Percentiles rank a stretch among this genome's conserved stretches.
Conservation (phyloP, 2,329 filamentous ascomycete genomes). For the Coleophoma eucalyptorum region DNA sequence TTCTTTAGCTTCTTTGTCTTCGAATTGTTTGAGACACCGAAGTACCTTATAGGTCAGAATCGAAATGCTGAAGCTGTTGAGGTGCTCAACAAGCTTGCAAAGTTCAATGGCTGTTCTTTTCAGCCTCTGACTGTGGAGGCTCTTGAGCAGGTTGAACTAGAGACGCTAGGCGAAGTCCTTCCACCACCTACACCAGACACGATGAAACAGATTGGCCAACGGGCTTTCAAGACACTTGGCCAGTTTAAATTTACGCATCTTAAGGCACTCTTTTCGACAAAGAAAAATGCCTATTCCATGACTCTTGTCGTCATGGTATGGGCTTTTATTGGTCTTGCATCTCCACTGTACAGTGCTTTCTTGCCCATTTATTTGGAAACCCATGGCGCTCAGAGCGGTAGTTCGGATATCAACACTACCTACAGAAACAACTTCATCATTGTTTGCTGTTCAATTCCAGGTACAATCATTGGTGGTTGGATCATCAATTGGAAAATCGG, state of each 20-base stretch:
- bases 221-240: conserved; percentile 48
- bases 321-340: conserved; percentile 56
- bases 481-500: conserved; percentile 47
- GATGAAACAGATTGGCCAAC: conserved; percentile 28
- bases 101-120: conserved; percentile 56
- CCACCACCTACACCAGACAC: neutral
- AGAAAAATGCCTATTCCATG: conserved; percentile 48
- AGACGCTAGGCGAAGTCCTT: conserved; percentile 12
- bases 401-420: conserved; percentile 21
- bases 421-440: conserved; percentile 55
- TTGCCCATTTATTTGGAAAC: conserved; percentile 26
- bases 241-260: conserved; percentile 36
- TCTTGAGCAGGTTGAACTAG: conserved; percentile 27
- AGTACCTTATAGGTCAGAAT: conserved; percentile 24
- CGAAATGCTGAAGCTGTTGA: conserved; percentile 73
- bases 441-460: conserved; percentile 51
- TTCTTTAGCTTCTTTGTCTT: conserved; percentile 20
- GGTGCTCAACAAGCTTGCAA: conserved; percentile 72
- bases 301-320: conserved; percentile 49
- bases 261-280: conserved; percentile 49
- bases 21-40: conserved; percentile 25
- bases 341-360: conserved; percentile 51
- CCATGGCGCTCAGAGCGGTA: conserved; percentile 15
- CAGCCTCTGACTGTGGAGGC: conserved; percentile 64
- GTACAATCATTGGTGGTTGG: conserved; percentile 51